Evolutionary conservation across 164 flowering plant genomes (phyloP).

Genomic region (Brasenia schreberi): DNA sequence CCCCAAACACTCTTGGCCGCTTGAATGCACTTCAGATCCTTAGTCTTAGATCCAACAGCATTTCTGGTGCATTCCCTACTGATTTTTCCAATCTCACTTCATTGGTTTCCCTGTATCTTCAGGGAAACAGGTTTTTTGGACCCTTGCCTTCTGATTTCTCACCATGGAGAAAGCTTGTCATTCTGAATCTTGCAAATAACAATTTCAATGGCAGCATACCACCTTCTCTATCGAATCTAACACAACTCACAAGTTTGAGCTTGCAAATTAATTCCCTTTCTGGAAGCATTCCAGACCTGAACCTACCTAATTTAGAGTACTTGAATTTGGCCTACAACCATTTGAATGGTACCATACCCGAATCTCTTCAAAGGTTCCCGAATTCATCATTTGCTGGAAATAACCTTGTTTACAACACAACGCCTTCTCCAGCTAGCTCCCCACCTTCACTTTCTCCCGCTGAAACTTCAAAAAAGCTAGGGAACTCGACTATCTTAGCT

Average conservation of each 20-base stretch:
- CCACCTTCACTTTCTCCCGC: not conserved
- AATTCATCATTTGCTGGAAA: conserved; percentile 2
- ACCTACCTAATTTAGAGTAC: not conserved
- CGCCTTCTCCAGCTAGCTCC: not conserved
- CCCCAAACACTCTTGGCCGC: conserved; percentile 39
- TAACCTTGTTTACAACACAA: not conserved
- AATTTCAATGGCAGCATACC: conserved; percentile 63
- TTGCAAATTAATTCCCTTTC: conserved; percentile 4
- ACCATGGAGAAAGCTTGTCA: conserved; percentile 29
- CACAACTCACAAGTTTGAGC: conserved; percentile 32
- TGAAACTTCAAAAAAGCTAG: not conserved
- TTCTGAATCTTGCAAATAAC: conserved; percentile 55
- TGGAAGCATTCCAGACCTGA: conserved; percentile 1
- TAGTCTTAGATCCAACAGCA: conserved; percentile 74
- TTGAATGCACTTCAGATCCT: conserved; percentile 44
- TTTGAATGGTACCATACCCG: conserved; percentile 5
- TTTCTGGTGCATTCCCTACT: conserved; percentile 56
- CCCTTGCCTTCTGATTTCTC: conserved; percentile 47
- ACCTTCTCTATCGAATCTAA: conserved; percentile 46
- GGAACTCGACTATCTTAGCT: conserved; percentile 1
- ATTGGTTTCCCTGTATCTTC: conserved; percentile 49
- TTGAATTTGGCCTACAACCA: conserved; percentile 4
- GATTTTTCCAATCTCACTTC: conserved; percentile 63
- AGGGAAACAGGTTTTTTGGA: conserved; percentile 72
- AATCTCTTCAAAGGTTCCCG: conserved; percentile 1